Conservation (phyloP, 768 basidiomycete species). For the Lactarius sanguifluus region DNA sequence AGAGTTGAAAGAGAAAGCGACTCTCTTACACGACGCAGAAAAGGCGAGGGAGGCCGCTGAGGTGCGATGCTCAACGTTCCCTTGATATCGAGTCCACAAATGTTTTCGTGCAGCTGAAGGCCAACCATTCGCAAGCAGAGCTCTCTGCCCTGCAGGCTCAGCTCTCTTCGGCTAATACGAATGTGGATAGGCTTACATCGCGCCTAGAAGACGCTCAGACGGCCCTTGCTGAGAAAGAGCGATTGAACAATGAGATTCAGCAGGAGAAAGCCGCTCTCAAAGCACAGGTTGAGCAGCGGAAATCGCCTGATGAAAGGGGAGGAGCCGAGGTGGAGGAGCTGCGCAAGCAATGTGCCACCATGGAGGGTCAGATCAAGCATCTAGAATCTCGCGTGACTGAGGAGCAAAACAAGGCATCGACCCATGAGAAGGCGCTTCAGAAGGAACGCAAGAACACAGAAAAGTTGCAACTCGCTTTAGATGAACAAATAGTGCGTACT, state of each 20-base stretch:
- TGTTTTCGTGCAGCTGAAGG: slow-evolving; percentile 38
- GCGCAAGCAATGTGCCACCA: slow-evolving; percentile 53
- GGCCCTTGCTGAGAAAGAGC: slow-evolving; percentile 54
- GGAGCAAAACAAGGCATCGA: slow-evolving; percentile 32
- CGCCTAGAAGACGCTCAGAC: slow-evolving; percentile 58
- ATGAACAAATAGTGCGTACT: slow-evolving; percentile 15
- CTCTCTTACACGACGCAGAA: slow-evolving; percentile 35
- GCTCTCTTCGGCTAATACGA: slow-evolving; percentile 46
- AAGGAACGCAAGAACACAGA: slow-evolving; percentile 29
- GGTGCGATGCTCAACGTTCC: slow-evolving; percentile 32
- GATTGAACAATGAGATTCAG: slow-evolving; percentile 56
- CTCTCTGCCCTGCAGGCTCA: slow-evolving; percentile 50
- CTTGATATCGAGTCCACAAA: not conserved
- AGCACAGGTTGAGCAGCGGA: slow-evolving; percentile 68
- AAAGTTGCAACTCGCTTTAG: slow-evolving; percentile 22
- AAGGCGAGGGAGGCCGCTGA: slow-evolving; percentile 32
- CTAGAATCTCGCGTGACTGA: slow-evolving; percentile 41
- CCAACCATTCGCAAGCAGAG: slow-evolving; percentile 48
- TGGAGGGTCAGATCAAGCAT: slow-evolving; percentile 55
- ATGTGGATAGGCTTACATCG: slow-evolving; percentile 56
- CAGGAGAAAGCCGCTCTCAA: slow-evolving; percentile 55
- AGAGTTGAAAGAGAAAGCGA: slow-evolving; percentile 48
- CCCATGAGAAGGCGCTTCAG: slow-evolving; percentile 27
- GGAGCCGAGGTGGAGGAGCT: slow-evolving; percentile 55
- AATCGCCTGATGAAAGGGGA: slow-evolving; percentile 62